Evolutionary conservation across 768 basidiomycete genomes (phyloP), one percentile per base, ranked within the genome.

Genomic region (Boletus pseudo-olivaceus): DNA sequence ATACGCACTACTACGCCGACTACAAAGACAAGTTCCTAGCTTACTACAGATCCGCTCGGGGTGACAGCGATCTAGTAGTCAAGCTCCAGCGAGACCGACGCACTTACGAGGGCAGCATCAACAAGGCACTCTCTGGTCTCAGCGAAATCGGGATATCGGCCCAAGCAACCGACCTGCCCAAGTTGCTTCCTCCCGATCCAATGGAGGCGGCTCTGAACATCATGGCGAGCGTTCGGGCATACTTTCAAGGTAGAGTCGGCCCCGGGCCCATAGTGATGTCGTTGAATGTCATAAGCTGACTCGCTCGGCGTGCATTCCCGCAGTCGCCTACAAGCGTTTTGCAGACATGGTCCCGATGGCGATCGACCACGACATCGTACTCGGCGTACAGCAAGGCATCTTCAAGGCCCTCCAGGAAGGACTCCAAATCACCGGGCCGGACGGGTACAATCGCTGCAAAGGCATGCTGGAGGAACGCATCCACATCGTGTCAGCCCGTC

Each of bases 161-260:
- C 3, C 67, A 72, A 35, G 64, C 75, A 0, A 67, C 68, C 4
- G 80, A 84, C 49, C 57, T 88, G 0, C 58, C 76, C 0, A 82
- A 75, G 59, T 60, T 88, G 0, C 71, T 83, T 4, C 76, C 80
- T 0, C 53, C 73, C 0, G 83, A 87, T 54, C 69, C 69, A 2
- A 77, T 76, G 73, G 83, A 83, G 35, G 75, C 78, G 0, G 83
- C 83, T 0, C 59, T 89, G 17, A 60, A 68, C 4, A 85, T 89
- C 60, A 88, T 90, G 85, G 84, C 85, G 0, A 78, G 82, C 51
- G 84, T 88, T 1, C 75, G 85, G 5, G 87, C 83, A 0, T 88
- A 89, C 58, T 89, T 88, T 66, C 84, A 88, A 76, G 87, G 88
- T 86, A 61, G n/a, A 30, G 42, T 34, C 38, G 33, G 29, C 7